These are phyloP conservation scores for Multifurca ochricompacta DNA, from an alignment of 768 basidiomycete genomes.

Conservation along the genomic window DNA sequence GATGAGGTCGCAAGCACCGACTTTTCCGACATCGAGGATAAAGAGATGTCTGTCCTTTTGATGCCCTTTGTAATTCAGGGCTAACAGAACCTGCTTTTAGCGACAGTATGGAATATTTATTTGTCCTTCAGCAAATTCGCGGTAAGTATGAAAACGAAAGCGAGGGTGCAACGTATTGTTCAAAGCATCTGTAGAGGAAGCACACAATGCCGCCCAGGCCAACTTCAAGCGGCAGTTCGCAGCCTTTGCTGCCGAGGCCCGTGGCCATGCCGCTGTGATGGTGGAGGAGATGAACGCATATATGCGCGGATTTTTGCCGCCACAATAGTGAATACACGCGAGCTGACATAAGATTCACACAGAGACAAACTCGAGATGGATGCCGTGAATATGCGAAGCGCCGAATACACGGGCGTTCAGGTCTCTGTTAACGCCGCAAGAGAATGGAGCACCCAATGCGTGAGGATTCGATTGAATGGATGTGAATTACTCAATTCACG, in stretches of 20 bases:
- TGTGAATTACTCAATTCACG: neutral
- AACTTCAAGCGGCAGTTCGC: conserved; percentile 12
- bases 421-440: neutral
- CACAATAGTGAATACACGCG: neutral
- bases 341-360: neutral
- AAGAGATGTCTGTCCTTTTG: neutral
- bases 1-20: neutral
- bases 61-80: neutral
- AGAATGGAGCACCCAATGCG: conserved; percentile 9
- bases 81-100: neutral
- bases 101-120: conserved; percentile 8
- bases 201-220: neutral
- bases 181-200: neutral
- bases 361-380: conserved; percentile 10
- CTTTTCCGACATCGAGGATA: conserved; percentile 4
- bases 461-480: neutral
- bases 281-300: conserved; percentile 17
- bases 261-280: conserved; percentile 7
- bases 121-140: conserved; percentile 10
- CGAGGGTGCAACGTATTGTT: neutral
- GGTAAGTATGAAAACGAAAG: conserved; percentile 1
- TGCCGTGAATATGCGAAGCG: neutral
- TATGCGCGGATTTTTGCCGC: conserved; percentile 17
- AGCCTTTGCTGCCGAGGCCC: conserved; percentile 1
- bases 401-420: neutral